Base-by-base conservation (phyloP, 805 yeast genomes). In the Saturnispora gosingensis region DNA sequence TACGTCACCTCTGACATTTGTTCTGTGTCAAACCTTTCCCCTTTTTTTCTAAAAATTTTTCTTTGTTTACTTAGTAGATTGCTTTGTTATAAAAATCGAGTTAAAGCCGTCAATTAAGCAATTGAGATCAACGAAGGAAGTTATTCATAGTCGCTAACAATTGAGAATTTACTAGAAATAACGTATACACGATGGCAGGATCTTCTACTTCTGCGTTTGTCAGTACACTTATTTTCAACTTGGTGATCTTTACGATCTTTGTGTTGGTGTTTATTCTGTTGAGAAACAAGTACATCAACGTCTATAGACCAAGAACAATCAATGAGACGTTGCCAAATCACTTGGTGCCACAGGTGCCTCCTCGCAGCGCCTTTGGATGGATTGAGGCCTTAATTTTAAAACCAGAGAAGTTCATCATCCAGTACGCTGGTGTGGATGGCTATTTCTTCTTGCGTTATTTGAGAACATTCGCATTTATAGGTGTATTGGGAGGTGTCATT, bases 361-460 rank as follows among this genome's bases (percentile, higher is more conserved):
- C 52, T 13, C 51, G 32, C 22, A 51, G 55, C 2, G 76, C 74
- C 32, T 74, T 77, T 54, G 62, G 68, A 5, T 86, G 93, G 93
- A 57, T 82, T 6, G 61, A 73, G 2, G 71, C 66, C 51, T 52
- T 85, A 22, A 58, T 81, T 54, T 55, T 68, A 4, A 77, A 76
- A 62, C 83, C 88, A 1, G 83, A 81, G 54, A 64, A 80, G 1
- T 85, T 73, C 65, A 58, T 82, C 42, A 72, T 86, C 59, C 90
- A 85, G 67, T 82, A 83, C 56, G 71, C 83, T 38, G 86, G 90
- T 49, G 65, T 81, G 32, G 95, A 86, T 67, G 93, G 93, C 2
- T 86, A 83, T 64, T 81, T 86, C 63, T 85, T 81, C 62, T 66
- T 84, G 48, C 73, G 95, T 56, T 85, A 77, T 60, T 60, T 86